phyloP scores from a whole-genome alignment of 352 stramenopile species.

The Globisporangium parvum region DNA sequence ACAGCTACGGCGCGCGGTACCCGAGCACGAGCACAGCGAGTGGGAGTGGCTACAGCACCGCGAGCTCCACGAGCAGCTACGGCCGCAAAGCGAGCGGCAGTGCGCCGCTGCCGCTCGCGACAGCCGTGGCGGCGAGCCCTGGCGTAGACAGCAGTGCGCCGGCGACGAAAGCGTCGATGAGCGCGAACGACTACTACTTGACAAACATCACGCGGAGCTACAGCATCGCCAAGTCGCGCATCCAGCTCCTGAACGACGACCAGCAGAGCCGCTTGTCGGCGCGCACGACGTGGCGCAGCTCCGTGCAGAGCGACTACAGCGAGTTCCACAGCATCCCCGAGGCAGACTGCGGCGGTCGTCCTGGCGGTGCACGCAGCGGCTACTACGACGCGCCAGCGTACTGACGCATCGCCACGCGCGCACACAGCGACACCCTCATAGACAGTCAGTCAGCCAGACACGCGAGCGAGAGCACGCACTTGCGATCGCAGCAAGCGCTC shows the following conservation, averaged over 20 bases:
- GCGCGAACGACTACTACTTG: conserved; percentile 17
- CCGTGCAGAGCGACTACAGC: conserved; percentile 13
- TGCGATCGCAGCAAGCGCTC: no score
- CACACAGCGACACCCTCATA: background rate
- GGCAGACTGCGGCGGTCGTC: background rate
- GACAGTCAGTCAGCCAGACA: no score
- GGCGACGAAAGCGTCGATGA: background rate
- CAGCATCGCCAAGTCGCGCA: conserved; percentile 17
- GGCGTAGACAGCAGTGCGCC: background rate
- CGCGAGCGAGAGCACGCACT: no score
- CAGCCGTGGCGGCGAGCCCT: background rate
- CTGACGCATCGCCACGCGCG: background rate
- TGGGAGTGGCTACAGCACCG: conserved; percentile 1
- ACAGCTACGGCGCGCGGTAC: background rate
- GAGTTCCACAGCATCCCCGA: conserved; percentile 18
- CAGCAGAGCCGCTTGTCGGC: conserved; percentile 15
- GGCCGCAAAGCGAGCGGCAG: background rate
- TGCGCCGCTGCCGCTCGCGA: background rate
- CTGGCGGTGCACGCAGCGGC: background rate
- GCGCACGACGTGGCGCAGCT: conserved; percentile 17
- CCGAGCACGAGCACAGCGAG: conserved; percentile 3
- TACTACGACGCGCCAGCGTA: conserved; percentile 5
- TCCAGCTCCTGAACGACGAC: conserved; percentile 18
- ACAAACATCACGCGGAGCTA: conserved; percentile 13
- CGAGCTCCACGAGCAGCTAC: conserved; percentile 4